Percentiles rank a stretch among this genome's conserved stretches.
Conservation (phyloP, 331 rosid genomes). For the Telfairia occidentalis region DNA sequence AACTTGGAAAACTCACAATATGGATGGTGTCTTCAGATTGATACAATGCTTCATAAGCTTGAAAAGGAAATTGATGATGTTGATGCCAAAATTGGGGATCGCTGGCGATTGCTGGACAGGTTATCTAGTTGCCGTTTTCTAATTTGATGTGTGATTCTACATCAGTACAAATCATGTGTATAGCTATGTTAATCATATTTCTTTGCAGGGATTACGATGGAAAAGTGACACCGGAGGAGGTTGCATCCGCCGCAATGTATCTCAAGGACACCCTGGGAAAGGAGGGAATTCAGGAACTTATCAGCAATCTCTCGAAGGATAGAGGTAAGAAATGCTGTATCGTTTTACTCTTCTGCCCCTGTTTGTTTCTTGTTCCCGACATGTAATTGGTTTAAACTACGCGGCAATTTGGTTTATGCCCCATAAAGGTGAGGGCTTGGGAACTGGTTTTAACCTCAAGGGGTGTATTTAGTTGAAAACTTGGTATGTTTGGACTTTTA, state of each 20-base stretch:
- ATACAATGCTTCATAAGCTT: conserved; percentile 87
- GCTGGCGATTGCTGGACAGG: conserved; percentile 89
- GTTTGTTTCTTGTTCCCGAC: not conserved
- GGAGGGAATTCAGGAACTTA: conserved; percentile 86
- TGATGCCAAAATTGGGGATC: conserved; percentile 87
- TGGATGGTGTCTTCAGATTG: conserved; percentile 46
- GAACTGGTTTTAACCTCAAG: not conserved
- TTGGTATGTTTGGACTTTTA: not conserved
- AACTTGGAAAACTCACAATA: not conserved
- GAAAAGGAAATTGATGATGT: conserved; percentile 97
- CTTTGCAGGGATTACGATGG: conserved; percentile 76
- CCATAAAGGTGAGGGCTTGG: not conserved
- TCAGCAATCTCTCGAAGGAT: conserved; percentile 88
- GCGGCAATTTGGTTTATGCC: not conserved
- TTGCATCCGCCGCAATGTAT: conserved; percentile 81
- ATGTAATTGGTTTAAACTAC: not conserved
- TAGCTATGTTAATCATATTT: not conserved
- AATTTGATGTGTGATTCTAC: not conserved
- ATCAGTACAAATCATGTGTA: not conserved
- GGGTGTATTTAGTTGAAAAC: not conserved
- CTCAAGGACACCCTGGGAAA: conserved; percentile 78
- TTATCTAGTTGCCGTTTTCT: conserved; percentile 16
- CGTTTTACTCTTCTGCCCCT: not conserved
- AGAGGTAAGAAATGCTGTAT: conserved; percentile 29
- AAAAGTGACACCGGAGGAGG: conserved; percentile 94